Evolutionary conservation across 225 moss, liverwort and hornwort species (phyloP).

Genomic region (Marchantia polymorpha): DNA sequence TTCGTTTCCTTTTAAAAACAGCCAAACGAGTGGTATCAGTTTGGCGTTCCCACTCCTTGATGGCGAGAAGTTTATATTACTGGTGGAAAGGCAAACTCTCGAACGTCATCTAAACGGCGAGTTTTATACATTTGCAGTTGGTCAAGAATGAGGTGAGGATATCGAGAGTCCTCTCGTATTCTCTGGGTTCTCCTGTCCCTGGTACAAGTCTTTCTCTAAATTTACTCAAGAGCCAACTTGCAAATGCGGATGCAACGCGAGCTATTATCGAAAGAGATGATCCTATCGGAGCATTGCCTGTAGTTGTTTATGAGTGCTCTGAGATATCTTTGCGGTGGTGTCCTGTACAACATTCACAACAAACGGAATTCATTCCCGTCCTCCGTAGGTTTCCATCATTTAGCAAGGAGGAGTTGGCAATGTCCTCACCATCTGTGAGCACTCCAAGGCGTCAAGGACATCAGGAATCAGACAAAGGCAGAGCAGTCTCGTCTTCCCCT

Average conservation of each 20-base stretch:
- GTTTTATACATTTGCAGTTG: slow-evolving; percentile 51
- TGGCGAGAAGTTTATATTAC: not conserved
- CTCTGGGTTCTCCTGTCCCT: slow-evolving; percentile 57
- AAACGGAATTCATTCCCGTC: slow-evolving; percentile 26
- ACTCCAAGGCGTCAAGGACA: slow-evolving; percentile 25
- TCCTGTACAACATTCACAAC: slow-evolving; percentile 30
- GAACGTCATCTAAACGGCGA: not conserved
- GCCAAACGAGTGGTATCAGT: not conserved
- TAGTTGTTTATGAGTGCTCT: slow-evolving; percentile 46
- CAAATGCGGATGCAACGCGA: slow-evolving; percentile 9
- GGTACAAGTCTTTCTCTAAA: slow-evolving; percentile 64
- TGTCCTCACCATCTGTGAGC: slow-evolving; percentile 35
- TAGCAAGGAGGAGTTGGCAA: slow-evolving; percentile 37
- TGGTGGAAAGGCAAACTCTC: not conserved
- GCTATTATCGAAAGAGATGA: slow-evolving; percentile 23
- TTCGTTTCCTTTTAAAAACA: not conserved
- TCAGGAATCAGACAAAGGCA: slow-evolving; percentile 12
- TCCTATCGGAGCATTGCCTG: slow-evolving; percentile 25
- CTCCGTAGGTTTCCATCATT: slow-evolving; percentile 40
- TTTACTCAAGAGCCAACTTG: slow-evolving; percentile 30
- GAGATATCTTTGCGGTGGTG: slow-evolving; percentile 73
- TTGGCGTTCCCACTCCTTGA: not conserved
- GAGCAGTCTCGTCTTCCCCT: slow-evolving; percentile 28
- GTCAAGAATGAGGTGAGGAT: slow-evolving; percentile 69
- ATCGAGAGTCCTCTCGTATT: slow-evolving; percentile 67